These are phyloP conservation scores for Candida lessepsii DNA, from an alignment of 805 yeast genomes.

Conservation along the genomic window DNA sequence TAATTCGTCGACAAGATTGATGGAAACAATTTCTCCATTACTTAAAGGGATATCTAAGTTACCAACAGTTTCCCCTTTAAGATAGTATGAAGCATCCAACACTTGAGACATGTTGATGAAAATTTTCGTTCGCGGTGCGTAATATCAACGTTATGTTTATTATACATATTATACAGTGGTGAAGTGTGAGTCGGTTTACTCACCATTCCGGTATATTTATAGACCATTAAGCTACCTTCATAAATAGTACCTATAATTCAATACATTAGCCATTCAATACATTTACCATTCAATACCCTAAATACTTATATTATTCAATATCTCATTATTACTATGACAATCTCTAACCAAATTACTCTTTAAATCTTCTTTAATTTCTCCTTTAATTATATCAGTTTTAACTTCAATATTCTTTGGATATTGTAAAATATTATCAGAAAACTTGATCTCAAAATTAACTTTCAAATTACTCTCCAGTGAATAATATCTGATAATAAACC, in stretches of 20 bases:
- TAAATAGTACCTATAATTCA: too few relatives aligned
- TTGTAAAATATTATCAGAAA: background rate
- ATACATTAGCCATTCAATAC: too few relatives aligned
- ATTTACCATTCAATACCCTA: too few relatives aligned
- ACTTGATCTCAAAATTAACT: background rate
- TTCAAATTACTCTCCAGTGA: background rate
- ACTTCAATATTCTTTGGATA: background rate
- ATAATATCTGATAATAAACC: conserved; percentile 7
- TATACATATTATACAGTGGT: background rate
- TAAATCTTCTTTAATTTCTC: background rate
- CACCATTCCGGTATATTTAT: too few relatives aligned
- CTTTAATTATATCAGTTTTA: conserved; percentile 3
- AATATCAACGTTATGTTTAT: too few relatives aligned
- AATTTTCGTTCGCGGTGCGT: too few relatives aligned
- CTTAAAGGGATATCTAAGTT: conserved; percentile 68
- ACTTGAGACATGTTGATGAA: conserved; percentile 10
- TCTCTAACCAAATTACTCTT: conserved; percentile 5
- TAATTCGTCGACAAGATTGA: conserved; percentile 75
- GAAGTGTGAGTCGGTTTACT: too few relatives aligned
- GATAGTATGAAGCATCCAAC: conserved; percentile 32
- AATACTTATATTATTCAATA: conserved; percentile 8
- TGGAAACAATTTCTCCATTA: conserved; percentile 78
- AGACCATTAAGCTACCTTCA: too few relatives aligned
- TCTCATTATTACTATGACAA: conserved; percentile 12
- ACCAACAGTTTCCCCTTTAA: conserved; percentile 27